These are phyloP conservation scores for Pestalotiopsis sp. DNA, from an alignment of 2,329 filamentous ascomycete species.

Conservation along the genomic window DNA sequence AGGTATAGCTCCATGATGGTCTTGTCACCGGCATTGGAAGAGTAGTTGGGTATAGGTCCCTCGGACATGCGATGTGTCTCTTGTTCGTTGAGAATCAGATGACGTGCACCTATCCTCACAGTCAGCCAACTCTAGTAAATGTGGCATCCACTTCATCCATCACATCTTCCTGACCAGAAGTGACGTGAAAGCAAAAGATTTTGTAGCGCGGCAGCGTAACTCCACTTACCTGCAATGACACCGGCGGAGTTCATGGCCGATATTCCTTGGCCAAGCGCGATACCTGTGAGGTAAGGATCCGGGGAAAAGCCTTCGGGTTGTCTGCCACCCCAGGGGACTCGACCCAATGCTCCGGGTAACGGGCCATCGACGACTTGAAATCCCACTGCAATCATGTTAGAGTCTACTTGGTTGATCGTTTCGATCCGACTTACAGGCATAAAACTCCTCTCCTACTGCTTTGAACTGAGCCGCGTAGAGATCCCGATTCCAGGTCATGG, in stretches of 20 bases:
- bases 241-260: constrained; percentile 6
- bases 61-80: constrained; percentile 16
- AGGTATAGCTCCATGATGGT: constrained; percentile 28
- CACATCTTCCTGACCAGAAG: too few relatives aligned
- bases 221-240: background rate
- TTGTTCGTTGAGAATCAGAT: constrained; percentile 18
- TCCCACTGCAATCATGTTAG: background rate
- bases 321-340: background rate
- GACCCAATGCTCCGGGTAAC: constrained; percentile 14
- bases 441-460: constrained; percentile 21
- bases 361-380: constrained; percentile 19
- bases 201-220: too few relatives aligned
- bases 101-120: background rate
- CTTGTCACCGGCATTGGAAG: constrained; percentile 23
- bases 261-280: background rate
- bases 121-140: background rate
- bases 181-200: too few relatives aligned
- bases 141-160: too few relatives aligned
- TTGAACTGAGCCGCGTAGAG: constrained; percentile 18
- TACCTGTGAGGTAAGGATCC: constrained; percentile 10
- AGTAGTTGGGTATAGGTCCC: constrained; percentile 7
- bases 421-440: background rate
- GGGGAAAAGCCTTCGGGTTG: background rate
- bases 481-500: constrained; percentile 22
- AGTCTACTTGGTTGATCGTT: background rate